Conservation (phyloP, 306 rosid genomes). For the Argentina anserina region DNA sequence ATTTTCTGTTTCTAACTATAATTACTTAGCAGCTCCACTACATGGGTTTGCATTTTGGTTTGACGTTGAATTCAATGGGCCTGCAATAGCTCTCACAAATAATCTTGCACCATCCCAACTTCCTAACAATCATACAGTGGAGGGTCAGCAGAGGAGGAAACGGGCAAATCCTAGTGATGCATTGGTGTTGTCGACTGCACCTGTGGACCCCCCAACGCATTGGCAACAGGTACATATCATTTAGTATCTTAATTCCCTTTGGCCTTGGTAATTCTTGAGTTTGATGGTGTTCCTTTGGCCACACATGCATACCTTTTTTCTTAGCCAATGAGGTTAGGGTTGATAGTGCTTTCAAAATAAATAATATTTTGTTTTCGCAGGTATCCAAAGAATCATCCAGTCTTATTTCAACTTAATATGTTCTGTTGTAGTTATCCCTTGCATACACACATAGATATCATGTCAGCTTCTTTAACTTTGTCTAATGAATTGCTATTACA, state of each 20-base stretch:
- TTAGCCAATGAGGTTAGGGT: neutral
- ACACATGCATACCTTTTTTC: neutral
- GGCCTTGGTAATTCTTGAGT: neutral
- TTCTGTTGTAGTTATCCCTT: neutral
- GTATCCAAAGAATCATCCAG: neutral
- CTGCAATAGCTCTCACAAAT: constrained; percentile 41
- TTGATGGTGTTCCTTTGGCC: neutral
- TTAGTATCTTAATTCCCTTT: neutral
- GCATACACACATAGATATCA: neutral
- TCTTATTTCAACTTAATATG: neutral
- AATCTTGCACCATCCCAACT: constrained; percentile 30
- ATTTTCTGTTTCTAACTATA: constrained; percentile 8
- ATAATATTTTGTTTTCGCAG: neutral
- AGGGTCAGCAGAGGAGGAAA: constrained; percentile 71
- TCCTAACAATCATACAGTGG: constrained; percentile 46
- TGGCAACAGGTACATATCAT: constrained; percentile 85
- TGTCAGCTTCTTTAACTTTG: neutral
- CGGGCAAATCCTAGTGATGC: constrained; percentile 72
- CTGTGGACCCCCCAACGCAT: constrained; percentile 99
- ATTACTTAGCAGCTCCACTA: constrained; percentile 69
- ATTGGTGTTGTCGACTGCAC: constrained; percentile 86
- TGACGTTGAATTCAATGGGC: constrained; percentile 91
- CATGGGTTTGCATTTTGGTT: constrained; percentile 99
- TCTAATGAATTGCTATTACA: constrained; percentile 44
- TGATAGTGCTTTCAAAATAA: neutral